A percentile compares a stretch with the other conserved stretches of the same genome.
Conservation (phyloP, 345 rosid genomes). For the Brassica juncea region DNA sequence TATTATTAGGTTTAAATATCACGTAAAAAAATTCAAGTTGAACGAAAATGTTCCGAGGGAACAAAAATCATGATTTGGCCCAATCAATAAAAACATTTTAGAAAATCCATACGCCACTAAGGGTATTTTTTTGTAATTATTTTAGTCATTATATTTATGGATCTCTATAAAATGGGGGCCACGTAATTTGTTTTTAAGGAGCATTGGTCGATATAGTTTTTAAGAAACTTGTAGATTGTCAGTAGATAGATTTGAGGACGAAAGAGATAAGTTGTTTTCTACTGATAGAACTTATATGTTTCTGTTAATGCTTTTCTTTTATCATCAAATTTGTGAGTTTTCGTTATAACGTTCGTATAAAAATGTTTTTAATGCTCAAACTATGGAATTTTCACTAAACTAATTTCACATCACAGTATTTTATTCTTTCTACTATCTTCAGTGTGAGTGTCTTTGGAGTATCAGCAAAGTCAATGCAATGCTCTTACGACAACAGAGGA, state of each 20-base stretch:
- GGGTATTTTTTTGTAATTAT: neutral
- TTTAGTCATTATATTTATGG: neutral
- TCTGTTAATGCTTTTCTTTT: neutral
- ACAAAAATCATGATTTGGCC: neutral
- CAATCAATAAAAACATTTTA: neutral
- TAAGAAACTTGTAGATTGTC: neutral
- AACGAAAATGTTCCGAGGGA: neutral
- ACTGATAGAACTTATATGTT: neutral
- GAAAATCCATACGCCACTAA: neutral
- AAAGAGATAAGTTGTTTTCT: neutral
- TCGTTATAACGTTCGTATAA: neutral
- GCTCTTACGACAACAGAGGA: conserved; percentile 77
- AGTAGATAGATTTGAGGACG: neutral
- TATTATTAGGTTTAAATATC: neutral
- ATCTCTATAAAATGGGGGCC: neutral
- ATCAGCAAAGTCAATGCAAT: conserved; percentile 89
- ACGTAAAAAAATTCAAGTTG: neutral
- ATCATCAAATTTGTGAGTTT: neutral
- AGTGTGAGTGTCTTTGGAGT: conserved; percentile 93
- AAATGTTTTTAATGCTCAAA: neutral
- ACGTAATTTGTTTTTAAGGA: neutral
- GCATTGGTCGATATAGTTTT: neutral
- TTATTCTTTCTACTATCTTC: neutral
- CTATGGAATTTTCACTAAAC: neutral
- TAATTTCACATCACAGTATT: neutral